phyloP scores from a whole-genome alignment of 139 green algal genomes.

The Pleodorina starrii region DNA sequence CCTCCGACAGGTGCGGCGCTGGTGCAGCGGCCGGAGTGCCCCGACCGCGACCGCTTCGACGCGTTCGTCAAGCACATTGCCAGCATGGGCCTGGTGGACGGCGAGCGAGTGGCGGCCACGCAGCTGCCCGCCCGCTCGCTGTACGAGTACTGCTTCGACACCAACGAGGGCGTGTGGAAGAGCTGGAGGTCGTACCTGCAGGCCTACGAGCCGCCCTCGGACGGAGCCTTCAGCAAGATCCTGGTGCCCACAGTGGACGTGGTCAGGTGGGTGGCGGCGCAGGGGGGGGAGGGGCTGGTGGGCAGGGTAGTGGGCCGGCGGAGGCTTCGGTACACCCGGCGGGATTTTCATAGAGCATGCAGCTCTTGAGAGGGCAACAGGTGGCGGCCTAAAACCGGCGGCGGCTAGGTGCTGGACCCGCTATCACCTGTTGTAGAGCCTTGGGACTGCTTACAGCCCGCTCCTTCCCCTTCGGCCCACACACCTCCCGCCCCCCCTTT shows the following conservation, averaged over 20 bases:
- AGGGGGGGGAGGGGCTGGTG: background rate
- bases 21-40: constrained; percentile 63
- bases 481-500: background rate
- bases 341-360: too few species aligned
- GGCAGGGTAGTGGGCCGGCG: too few species aligned
- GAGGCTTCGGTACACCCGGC: too few species aligned
- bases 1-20: constrained; percentile 37
- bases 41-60: constrained; percentile 84
- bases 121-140: constrained; percentile 82
- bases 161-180: constrained; percentile 73
- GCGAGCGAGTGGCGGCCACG: constrained; percentile 68
- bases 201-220: constrained; percentile 70
- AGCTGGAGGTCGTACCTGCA: constrained; percentile 81
- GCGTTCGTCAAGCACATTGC: constrained; percentile 80
- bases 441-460: too few species aligned
- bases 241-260: constrained; percentile 91
- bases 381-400: too few species aligned
- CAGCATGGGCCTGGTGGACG: constrained; percentile 74
- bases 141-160: constrained; percentile 92
- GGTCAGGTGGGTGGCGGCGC: constrained; percentile 68
- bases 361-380: too few species aligned
- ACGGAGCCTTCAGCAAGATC: constrained; percentile 85
- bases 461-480: too few species aligned
- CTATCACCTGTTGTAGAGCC: too few species aligned
- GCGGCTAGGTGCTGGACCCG: too few species aligned